Base-by-base conservation (phyloP, 345 rosid species). In the Populus davidiana region DNA sequence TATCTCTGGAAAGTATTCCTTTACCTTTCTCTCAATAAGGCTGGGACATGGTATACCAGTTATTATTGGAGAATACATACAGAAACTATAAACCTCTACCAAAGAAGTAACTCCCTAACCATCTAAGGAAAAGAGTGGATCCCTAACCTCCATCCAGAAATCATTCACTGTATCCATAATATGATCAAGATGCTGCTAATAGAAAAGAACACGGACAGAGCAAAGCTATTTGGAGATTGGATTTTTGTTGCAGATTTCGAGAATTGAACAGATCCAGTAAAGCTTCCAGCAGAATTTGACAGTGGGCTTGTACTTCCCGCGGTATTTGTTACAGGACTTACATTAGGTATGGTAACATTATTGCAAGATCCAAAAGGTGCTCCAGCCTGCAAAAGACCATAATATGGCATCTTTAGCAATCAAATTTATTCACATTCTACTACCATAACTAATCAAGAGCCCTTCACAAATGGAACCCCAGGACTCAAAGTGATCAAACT, bases 281-380 rank as follows among this genome's bases (percentile, higher is more conserved):
- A 92, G 86, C 90, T 88, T 86, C 97, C 97, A 2, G 76, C 81
- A 35, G 83, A 47, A 71, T 80, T 83, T 59, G 64, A 9, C 64
- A 59, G 29, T 5, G 64, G 29, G 23, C 64, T 23, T 11, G 64
- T 59, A 23, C 90, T 88, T 86, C 97, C 97, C 3, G 74, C 80
- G 25, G 83, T 59, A 71, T 84, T 84, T 23, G 92, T 82, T 67
- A 81, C 66, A 29, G 96, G 94, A 85, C 83, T 74, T 80, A 85
- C 75, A 29, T 84, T 69, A 16, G 94, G 97, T 3, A 77, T 70
- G 41, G 89, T 63, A 75, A 92, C 67, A 67, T 89, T 92, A 81
- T 90, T 92, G 94, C 97, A 96, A 29, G 98, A 85, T 72, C 98
- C 97, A 86, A 83, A 91, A 41, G 98, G 89, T 79, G 90, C 95